These are phyloP conservation scores for Candida sojae DNA, from an alignment of 1,139 yeast genomes.

Conservation along the genomic window DNA sequence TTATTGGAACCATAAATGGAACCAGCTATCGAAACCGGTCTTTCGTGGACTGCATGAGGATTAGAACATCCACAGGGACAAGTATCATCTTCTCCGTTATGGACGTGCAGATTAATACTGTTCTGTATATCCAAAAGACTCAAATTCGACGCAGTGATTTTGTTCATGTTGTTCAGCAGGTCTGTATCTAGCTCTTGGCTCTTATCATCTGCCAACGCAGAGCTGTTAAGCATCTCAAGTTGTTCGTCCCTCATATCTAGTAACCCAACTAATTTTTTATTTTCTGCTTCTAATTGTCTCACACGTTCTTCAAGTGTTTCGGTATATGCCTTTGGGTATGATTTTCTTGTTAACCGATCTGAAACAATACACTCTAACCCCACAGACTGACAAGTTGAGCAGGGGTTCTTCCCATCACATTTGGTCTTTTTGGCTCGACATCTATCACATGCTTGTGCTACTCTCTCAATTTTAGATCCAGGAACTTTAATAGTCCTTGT, in stretches of 20 bases:
- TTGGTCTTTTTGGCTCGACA: conserved; percentile 80
- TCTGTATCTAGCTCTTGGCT: background rate
- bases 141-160: conserved; percentile 20
- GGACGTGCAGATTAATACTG: conserved; percentile 22
- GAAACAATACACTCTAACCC: conserved; percentile 49
- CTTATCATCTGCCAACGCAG: conserved; percentile 11
- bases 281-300: conserved; percentile 47
- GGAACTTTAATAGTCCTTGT: conserved; percentile 66
- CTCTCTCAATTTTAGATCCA: conserved; percentile 56
- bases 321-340: conserved; percentile 53
- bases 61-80: conserved; percentile 59
- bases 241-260: conserved; percentile 66
- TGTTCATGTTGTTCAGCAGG: conserved; percentile 6
- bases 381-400: conserved; percentile 44
- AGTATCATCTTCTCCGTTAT: conserved; percentile 40
- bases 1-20: conserved; percentile 39
- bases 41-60: conserved; percentile 57
- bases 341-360: conserved; percentile 45
- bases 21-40: conserved; percentile 67
- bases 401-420: conserved; percentile 68
- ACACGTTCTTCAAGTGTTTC: conserved; percentile 49
- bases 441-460: conserved; percentile 86
- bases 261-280: conserved; percentile 45
- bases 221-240: conserved; percentile 28
- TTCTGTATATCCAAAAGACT: conserved; percentile 17